Evolutionary conservation across 1,284 basidiomycete genomes (phyloP).

Genomic region (Trametes polyzona): DNA sequence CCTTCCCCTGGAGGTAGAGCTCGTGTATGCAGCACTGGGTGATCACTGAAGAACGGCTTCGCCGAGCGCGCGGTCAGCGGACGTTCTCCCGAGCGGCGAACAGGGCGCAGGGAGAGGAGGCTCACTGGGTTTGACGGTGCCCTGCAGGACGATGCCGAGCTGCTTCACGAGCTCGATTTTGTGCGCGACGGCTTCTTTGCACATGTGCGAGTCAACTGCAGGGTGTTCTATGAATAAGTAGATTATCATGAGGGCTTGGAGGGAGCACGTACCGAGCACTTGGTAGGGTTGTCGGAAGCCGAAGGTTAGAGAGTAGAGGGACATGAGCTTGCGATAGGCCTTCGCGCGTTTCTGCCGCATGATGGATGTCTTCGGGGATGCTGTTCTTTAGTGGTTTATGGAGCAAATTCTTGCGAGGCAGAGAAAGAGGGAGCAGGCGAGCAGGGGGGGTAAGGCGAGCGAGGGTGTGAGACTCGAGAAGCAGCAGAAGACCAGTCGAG

Average conservation of each 20-base stretch:
- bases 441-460: neutral
- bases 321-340: conserved; percentile 90
- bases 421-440: neutral
- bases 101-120: neutral
- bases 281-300: conserved; percentile 93
- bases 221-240: neutral
- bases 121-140: conserved; percentile 88
- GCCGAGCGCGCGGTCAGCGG: conserved; percentile 26
- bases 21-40: conserved; percentile 95
- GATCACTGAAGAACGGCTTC: conserved; percentile 79
- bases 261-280: conserved; percentile 65
- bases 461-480: no score
- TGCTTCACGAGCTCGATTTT: conserved; percentile 81
- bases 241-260: conserved; percentile 7
- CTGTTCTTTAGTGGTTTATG: neutral
- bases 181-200: conserved; percentile 66
- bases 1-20: conserved; percentile 79
- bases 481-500: neutral
- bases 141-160: conserved; percentile 77
- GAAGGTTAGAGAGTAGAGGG: conserved; percentile 82
- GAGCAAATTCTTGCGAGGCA: neutral
- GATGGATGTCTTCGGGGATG: conserved; percentile 8
- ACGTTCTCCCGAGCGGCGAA: conserved; percentile 25
- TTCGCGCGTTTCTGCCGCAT: conserved; percentile 96
- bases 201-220: conserved; percentile 86